Percentiles rank a stretch among this genome's conserved stretches.
These are phyloP conservation scores for Pythium volutum DNA, from an alignment of 352 stramenopile genomes.

Conservation along the genomic window DNA sequence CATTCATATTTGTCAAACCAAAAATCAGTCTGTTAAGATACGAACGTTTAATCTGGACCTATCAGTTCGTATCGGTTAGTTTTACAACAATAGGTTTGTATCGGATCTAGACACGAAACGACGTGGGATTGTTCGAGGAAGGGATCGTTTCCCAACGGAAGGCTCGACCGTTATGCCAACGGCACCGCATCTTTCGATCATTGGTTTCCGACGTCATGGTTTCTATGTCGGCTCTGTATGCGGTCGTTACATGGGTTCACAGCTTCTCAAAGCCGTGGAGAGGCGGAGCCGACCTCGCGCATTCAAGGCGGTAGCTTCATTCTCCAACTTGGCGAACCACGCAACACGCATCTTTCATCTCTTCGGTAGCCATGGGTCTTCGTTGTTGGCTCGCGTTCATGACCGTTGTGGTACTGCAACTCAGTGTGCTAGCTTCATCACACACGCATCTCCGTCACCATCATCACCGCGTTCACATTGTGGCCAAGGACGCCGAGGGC, in stretches of 20 bases:
- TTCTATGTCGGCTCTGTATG: background rate
- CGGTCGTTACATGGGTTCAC: background rate
- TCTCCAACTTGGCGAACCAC: background rate
- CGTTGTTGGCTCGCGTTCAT: background rate
- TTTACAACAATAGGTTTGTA: background rate
- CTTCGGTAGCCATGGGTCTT: background rate
- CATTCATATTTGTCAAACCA: background rate
- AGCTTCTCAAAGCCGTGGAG: background rate
- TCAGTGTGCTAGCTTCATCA: background rate
- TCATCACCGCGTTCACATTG: background rate
- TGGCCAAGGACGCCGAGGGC: background rate
- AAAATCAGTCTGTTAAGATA: background rate
- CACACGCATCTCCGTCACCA: background rate
- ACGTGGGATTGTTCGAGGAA: background rate
- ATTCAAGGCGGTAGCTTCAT: background rate
- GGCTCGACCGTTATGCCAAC: no score
- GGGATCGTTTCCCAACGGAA: background rate
- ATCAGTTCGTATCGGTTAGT: background rate
- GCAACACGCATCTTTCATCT: background rate
- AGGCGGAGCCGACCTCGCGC: background rate
- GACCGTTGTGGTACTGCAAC: background rate
- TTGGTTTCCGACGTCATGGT: background rate
- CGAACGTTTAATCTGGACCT: background rate
- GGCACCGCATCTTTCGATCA: no score
- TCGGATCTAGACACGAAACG: background rate